Evolutionary conservation across 2,329 filamentous ascomycete genomes (phyloP), one percentile per base, ranked within the genome.

Genomic region (Monilinia laxa): DNA sequence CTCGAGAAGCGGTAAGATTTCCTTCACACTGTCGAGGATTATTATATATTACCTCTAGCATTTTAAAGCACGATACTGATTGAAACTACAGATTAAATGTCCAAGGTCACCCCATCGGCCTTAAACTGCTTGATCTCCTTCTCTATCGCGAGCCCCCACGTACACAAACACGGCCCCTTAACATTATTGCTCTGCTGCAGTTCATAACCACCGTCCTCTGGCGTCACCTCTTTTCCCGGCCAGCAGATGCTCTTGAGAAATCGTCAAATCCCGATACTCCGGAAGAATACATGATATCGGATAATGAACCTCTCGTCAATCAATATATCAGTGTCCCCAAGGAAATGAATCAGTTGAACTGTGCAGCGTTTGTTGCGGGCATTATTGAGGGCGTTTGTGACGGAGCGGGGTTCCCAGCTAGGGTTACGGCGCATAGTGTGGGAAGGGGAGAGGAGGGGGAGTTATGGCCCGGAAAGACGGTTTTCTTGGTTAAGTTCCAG

Each of bases 271-370:
- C 91, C 11, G 86, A 89, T 64, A 94, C 93, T 63, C 89, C 92
- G 11, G 92, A 95, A 73, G 94, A 98, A 81, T 99, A 98, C 83
- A 98, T 99, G 94, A 95, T 99, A 74, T 92, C 93, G 74, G 95
- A 99, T 80, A 98, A 99, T 80, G 95, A 98, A 77, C 95, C 95
- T 28, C 84, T 98, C 62, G 94, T 98, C 51, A 98, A 97, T 79
- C 89, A 90, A 70, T 98, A 95, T 80, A 90, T 99, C 76, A 92
- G 88, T 74, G 90, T 98, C 64, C 95, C 95, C 20, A 90, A 90
- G 75, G 95, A 99, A 80, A 96, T 99, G 91, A 93, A 86, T 79
- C 91, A 95, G 84, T 84, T 99, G 75, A 98, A 97, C 78, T 97
- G 94, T 79, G 95, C 94, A 23, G 95, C 95, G 12, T 99, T 91